phyloP scores from a whole-genome alignment of 768 basidiomycete genomes.

The Psilocybe cubensis region DNA sequence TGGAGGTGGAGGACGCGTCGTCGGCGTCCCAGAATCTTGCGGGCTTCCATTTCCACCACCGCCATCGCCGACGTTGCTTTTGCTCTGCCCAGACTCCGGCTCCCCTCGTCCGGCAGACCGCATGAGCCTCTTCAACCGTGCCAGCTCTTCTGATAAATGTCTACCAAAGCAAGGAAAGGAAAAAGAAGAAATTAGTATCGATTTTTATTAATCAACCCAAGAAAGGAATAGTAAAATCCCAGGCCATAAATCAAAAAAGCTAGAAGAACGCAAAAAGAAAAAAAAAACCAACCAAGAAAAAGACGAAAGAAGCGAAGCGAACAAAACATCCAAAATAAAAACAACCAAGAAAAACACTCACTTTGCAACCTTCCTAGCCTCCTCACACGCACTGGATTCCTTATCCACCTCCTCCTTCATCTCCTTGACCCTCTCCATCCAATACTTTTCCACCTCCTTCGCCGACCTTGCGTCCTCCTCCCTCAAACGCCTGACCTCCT shows the following conservation, averaged over 20 bases:
- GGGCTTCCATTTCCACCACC: not conserved
- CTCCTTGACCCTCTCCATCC: conserved; percentile 57
- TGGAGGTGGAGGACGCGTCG: too few relatives aligned
- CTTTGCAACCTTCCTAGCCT: conserved; percentile 65
- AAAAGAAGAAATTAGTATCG: too few relatives aligned
- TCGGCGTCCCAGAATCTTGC: not conserved
- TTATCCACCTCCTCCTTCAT: conserved; percentile 58
- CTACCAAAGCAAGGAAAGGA: conserved; percentile 32
- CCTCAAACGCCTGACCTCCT: conserved; percentile 51
- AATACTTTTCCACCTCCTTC: conserved; percentile 63
- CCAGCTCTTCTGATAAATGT: conserved; percentile 60
- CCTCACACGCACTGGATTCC: conserved; percentile 57
- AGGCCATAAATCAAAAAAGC: not conserved
- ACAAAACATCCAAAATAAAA: not conserved
- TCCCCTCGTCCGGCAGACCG: conserved; percentile 51
- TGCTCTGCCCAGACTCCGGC: too few relatives aligned
- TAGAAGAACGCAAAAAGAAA: not conserved
- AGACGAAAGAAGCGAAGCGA: not conserved
- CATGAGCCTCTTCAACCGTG: conserved; percentile 73
- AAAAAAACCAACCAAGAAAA: not conserved
- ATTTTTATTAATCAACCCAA: not conserved
- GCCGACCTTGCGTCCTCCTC: conserved; percentile 51
- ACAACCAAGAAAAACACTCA: too few relatives aligned
- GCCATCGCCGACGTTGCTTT: conserved; percentile 1
- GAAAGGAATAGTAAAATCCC: not conserved